Evolutionary conservation across 2,329 filamentous ascomycete species (phyloP), one percentile per base, ranked within the genome.

Genomic region (Aureobasidium sp.): DNA sequence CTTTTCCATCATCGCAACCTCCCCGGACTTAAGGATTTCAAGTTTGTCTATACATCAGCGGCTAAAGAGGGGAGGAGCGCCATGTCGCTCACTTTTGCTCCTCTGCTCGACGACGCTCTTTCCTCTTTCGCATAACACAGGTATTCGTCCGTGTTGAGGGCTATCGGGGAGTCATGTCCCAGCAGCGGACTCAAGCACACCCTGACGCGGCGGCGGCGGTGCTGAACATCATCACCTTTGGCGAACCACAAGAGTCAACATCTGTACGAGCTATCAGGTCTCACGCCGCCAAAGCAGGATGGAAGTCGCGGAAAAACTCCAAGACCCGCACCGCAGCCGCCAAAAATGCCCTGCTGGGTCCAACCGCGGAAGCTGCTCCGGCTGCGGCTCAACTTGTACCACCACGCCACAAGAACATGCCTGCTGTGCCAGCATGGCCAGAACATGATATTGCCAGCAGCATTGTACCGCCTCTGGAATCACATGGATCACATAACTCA

Each of bases 161-260:
- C 13, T 34, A 34, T 7, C 20, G 2, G 47, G 47, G n/a, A 37
- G 36, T 53, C 51, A 55, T 55, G 51, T 26, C 51, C 24, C 36
- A 41, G 24, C 24, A 34, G 36, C 51, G 34, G n/a, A 15, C 50
- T 9, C 51, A 20, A 43, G 51, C 24, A 55, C n/a, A n/a, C n/a
- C n/a, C n/a, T n/a, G n/a, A n/a, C n/a, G n/a, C n/a, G n/a, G n/a
- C n/a, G n/a, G n/a, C n/a, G n/a, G n/a, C n/a, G n/a, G n/a, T 20
- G 15, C 53, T 57, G 29, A 57, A 57, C n/a, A 46, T 57, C 41
- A 46, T 57, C 53, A 57, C 53, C 10, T 57, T 57, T 36, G 39
- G 53, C 27, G 53, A 57, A 46, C 27, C 53, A 24, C 53, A 44
- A 29, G 29, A 57, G 41, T 36, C 53, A 17, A 20, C 39, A 24